A percentile compares a stretch with the other conserved stretches of the same genome.
Evolutionary conservation across 148 eudicot genomes (phyloP).

Genomic region (Camellia sinensis): DNA sequence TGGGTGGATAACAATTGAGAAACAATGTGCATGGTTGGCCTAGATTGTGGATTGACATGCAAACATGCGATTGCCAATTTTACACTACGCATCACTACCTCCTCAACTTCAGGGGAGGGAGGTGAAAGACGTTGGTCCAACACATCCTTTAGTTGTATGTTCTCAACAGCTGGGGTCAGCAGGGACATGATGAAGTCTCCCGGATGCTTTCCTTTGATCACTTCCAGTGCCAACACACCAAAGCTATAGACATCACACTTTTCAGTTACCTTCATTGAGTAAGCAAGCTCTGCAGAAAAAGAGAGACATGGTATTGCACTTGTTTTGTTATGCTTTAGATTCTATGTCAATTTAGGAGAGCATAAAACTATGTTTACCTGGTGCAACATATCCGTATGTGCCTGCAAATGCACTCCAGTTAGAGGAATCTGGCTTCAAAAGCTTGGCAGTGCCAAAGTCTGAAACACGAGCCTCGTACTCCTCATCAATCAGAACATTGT

Average conservation of each 20-base stretch:
- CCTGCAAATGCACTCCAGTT: conserved; percentile 39
- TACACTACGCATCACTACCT: conserved; percentile 22
- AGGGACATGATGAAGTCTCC: conserved; percentile 26
- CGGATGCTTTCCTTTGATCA: conserved; percentile 42
- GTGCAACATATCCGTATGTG: conserved; percentile 42
- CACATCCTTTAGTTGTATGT: conserved; percentile 19
- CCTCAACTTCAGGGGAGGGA: conserved; percentile 22
- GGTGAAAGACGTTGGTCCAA: conserved; percentile 36
- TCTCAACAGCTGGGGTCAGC: neutral
- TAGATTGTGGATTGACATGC: conserved; percentile 24
- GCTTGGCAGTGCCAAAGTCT: conserved; percentile 45
- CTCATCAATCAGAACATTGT: conserved; percentile 36
- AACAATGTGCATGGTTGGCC: conserved; percentile 34
- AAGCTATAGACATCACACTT: conserved; percentile 48
- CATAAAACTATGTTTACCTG: conserved; percentile 24
- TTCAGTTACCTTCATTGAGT: conserved; percentile 29
- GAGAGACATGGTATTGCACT: too few species aligned
- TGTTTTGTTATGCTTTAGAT: neutral
- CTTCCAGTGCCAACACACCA: conserved; percentile 40
- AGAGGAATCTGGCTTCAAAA: conserved; percentile 28
- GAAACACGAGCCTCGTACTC: conserved; percentile 36
- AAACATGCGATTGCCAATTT: conserved; percentile 33
- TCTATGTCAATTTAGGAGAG: neutral
- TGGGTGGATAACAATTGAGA: conserved; percentile 23
- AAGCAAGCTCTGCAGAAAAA: conserved; percentile 36